Evolutionary conservation across 441 rosid species (phyloP).

Genomic region (Croton setiger): DNA sequence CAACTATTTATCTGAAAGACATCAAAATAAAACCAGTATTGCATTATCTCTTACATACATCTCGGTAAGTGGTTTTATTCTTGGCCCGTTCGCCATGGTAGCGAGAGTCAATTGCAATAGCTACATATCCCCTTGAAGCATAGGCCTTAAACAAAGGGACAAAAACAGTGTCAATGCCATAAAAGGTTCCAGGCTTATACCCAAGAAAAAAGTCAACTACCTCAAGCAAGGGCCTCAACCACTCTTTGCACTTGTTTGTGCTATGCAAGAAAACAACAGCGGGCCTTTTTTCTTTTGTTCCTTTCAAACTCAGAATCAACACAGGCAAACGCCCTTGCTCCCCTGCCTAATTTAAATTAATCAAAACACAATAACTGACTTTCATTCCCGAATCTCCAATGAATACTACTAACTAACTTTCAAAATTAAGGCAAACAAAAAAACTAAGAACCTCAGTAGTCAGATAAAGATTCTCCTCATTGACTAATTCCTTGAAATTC

Average conservation of each 20-base stretch:
- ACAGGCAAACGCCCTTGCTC: constrained; percentile 83
- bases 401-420: background rate
- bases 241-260: constrained; percentile 74
- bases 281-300: constrained; percentile 47
- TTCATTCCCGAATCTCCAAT: background rate
- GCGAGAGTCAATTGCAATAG: constrained; percentile 82
- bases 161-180: constrained; percentile 4
- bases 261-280: constrained; percentile 89
- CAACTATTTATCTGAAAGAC: background rate
- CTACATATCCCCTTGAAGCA: constrained; percentile 85
- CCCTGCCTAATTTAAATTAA: constrained; percentile 42
- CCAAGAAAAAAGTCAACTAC: constrained; percentile 26
- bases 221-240: constrained; percentile 92
- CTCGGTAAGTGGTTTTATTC: constrained; percentile 57
- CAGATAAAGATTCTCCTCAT: constrained; percentile 70
- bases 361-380: background rate
- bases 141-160: constrained; percentile 50
- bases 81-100: constrained; percentile 86
- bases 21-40: background rate
- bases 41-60: constrained; percentile 36
- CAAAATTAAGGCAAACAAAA: background rate
- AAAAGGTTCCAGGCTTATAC: constrained; percentile 7
- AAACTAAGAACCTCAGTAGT: constrained; percentile 56
- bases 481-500: constrained; percentile 50
- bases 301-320: constrained; percentile 65